Percentiles rank a stretch among this genome's conserved stretches.
Evolutionary conservation across 2,329 filamentous ascomycete genomes (phyloP).

Genomic region (Fusarium drepaniforme): DNA sequence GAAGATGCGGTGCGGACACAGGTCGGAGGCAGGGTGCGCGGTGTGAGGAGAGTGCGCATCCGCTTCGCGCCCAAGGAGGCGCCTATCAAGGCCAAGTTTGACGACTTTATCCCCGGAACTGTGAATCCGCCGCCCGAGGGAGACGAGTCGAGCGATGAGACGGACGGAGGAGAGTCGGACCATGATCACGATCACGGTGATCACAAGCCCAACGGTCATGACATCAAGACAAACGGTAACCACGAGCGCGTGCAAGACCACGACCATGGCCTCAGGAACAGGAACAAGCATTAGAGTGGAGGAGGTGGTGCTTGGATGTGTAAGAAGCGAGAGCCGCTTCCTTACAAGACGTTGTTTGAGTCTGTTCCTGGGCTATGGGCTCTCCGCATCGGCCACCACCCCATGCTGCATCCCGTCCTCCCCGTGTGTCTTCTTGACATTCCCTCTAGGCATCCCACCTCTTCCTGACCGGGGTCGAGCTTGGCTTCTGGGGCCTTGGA

Average conservation of each 20-base stretch:
- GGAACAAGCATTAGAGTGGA: constrained; percentile 46
- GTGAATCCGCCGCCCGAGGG: constrained; percentile 74
- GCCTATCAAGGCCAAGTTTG: constrained; percentile 69
- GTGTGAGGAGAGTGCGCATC: constrained; percentile 85
- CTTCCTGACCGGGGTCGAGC: constrained; percentile 16
- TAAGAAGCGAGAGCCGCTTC: constrained; percentile 11
- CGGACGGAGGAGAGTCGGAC: constrained; percentile 42
- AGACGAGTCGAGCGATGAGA: constrained; percentile 55
- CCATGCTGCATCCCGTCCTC: constrained; percentile 7
- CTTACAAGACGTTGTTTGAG: constrained; percentile 4
- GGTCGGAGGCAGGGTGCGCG: constrained; percentile 82
- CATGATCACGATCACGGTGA: constrained; percentile 55
- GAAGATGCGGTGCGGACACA: constrained; percentile 80
- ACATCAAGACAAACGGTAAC: constrained; percentile 25
- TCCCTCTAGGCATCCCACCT: constrained; percentile 8
- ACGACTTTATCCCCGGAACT: constrained; percentile 82
- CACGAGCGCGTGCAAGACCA: constrained; percentile 40
- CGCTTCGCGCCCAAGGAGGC: constrained; percentile 82
- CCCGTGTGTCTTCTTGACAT: not conserved
- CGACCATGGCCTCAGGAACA: constrained; percentile 39
- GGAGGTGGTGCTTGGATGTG: not conserved
- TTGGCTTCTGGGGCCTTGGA: constrained; percentile 15
- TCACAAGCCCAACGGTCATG: constrained; percentile 45
- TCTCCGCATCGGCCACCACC: constrained; percentile 9
- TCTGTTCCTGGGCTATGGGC: constrained; percentile 3